Evolutionary conservation across 768 basidiomycete genomes (phyloP), one percentile per base, ranked within the genome.

Genomic region (Lyophyllum shimeji): DNA sequence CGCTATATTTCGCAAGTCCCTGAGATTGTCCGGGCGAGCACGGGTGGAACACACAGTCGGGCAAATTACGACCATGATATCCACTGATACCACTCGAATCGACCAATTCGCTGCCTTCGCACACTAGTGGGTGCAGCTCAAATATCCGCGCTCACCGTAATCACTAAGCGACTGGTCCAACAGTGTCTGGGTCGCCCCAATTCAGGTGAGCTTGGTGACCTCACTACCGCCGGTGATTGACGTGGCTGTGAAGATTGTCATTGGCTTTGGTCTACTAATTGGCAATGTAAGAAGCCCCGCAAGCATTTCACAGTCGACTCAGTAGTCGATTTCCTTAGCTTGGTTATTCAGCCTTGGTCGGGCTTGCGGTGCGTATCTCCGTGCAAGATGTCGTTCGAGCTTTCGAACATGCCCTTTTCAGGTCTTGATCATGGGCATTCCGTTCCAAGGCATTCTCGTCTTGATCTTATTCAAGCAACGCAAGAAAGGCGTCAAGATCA

Each of bases 311-410:
- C 44, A n/a, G 21, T 46, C 46, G 17, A n/a, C 27, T 37, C 25
- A 15, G 15, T 27, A 21, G 12, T 9, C 25, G 4, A n/a, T 29
- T 29, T 29, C 11, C 23, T n/a, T 46, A 86, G 78, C 74, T 90
- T 18, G 86, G 87, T 5, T 83, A 82, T 60, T 88, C 86, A 0
- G 87, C 86, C 0, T 76, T 90, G 13, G 87, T 88, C 20, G 86
- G 84, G 0, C 68, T 87, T 13, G 82, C 67, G 50, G 80, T 69
- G 68, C 62, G 69, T 62, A 50, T 50, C 17, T 20, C 31, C 21
- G 15, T 67, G 21, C 29, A 9, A 21, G 12, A 18, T 51, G 8
- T 24, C 49, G 25, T 49, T 23, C 24, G 45, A 52, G 53, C 46
- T 42, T 0, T 50, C 18, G n/a, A n/a, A n/a, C 23, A 46, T 3